Evolutionary conservation across 2,329 filamentous ascomycete species (phyloP).

Genomic region (Aspergillus sergii): DNA sequence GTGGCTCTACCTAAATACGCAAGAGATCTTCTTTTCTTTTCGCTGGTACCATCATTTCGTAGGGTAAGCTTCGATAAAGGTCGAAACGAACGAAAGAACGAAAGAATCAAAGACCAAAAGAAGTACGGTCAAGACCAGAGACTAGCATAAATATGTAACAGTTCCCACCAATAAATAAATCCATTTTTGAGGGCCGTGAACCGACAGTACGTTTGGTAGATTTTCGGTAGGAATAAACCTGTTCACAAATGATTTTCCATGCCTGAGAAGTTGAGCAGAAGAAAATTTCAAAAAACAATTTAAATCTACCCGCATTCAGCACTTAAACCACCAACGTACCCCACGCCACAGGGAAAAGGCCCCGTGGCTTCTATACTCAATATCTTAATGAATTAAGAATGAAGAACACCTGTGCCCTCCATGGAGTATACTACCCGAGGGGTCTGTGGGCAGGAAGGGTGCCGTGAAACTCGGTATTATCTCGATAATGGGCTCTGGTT

Average conservation of each 20-base stretch:
- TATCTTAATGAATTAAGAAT: constrained; percentile 26
- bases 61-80: background rate
- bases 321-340: background rate
- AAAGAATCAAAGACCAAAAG: background rate
- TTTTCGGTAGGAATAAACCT: background rate
- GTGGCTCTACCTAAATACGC: constrained; percentile 25
- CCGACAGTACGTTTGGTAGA: too few relatives aligned
- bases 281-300: background rate
- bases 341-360: background rate
- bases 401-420: constrained; percentile 29
- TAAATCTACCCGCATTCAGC: background rate
- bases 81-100: background rate
- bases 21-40: background rate
- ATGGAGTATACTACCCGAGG: constrained; percentile 51
- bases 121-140: background rate
- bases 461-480: constrained; percentile 72
- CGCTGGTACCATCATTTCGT: background rate
- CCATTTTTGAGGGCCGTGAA: background rate
- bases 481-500: constrained; percentile 75
- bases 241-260: background rate
- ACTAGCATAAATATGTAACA: background rate
- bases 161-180: background rate
- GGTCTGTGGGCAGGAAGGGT: constrained; percentile 62
- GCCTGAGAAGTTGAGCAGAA: background rate
- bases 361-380: constrained; percentile 5